These are phyloP conservation scores for Penicillium ochrochloron DNA, from an alignment of 495 filamentous ascomycete genomes.

Conservation along the genomic window DNA sequence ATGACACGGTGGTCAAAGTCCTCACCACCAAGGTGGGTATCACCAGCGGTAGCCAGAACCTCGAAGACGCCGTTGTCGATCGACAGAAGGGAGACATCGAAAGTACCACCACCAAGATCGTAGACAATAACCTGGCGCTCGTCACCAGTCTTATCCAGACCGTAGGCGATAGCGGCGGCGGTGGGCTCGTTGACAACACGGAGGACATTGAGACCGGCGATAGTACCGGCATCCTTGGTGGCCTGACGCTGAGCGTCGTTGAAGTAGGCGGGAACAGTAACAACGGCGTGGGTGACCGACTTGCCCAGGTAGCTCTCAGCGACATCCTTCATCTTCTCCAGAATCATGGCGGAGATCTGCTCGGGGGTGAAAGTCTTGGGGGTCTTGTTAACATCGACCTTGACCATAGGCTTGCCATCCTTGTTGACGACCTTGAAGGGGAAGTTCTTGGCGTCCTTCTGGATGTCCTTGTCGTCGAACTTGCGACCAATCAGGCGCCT, in stretches of 20 bases:
- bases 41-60: constrained; percentile 96
- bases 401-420: constrained; percentile 80
- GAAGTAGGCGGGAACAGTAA: constrained; percentile 97
- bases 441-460: constrained; percentile 86
- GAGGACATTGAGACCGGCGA: constrained; percentile 91
- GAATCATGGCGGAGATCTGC: constrained; percentile 81
- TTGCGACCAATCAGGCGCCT: constrained; percentile 92
- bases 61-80: constrained; percentile 98
- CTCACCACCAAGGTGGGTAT: constrained; percentile 99
- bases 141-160: constrained; percentile 82
- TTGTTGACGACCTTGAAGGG: constrained; percentile 84
- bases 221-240: constrained; percentile 97
- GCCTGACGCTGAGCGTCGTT: constrained; percentile 98
- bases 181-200: constrained; percentile 98
- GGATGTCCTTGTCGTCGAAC: constrained; percentile 82
- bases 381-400: constrained; percentile 74
- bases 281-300: constrained; percentile 92
- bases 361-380: constrained; percentile 83
- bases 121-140: constrained; percentile 95
- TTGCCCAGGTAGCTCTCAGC: constrained; percentile 88
- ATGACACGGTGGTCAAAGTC: constrained; percentile 99
- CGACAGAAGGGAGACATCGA: constrained; percentile 98
- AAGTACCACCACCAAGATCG: constrained; percentile 99
- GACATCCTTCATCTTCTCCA: constrained; percentile 94
- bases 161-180: constrained; percentile 94